phyloP scores from a whole-genome alignment of 1,139 yeast genomes.

The Suhomyces chickasaworum region DNA sequence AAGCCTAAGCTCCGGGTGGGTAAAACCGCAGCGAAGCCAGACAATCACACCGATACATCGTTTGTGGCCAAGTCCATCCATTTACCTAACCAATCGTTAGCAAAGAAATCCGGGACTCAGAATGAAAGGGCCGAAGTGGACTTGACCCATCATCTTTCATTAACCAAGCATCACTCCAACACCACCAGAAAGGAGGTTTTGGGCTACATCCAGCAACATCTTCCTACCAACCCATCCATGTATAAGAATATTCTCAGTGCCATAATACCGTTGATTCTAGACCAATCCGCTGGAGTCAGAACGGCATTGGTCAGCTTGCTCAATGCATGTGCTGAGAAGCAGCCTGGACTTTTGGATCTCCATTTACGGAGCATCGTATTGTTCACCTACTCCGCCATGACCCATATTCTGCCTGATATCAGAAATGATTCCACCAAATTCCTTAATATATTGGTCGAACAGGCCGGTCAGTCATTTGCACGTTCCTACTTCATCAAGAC shows the following conservation, averaged over 20 bases:
- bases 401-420: slow-evolving; percentile 78
- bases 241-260: slow-evolving; percentile 61
- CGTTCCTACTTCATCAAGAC: slow-evolving; percentile 61
- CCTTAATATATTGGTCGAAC: slow-evolving; percentile 53
- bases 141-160: slow-evolving; percentile 58
- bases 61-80: slow-evolving; percentile 76
- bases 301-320: slow-evolving; percentile 57
- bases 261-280: slow-evolving; percentile 61
- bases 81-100: slow-evolving; percentile 57
- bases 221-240: slow-evolving; percentile 53
- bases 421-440: slow-evolving; percentile 71
- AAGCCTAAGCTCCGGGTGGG: slow-evolving; percentile 90
- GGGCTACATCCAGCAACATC: slow-evolving; percentile 46
- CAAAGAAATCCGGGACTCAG: slow-evolving; percentile 20
- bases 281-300: slow-evolving; percentile 66
- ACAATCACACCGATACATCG: slow-evolving; percentile 81
- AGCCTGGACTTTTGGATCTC: slow-evolving; percentile 60
- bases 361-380: slow-evolving; percentile 69
- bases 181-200: slow-evolving; percentile 76
- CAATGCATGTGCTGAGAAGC: slow-evolving; percentile 49
- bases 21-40: slow-evolving; percentile 68
- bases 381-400: slow-evolving; percentile 91
- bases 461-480: slow-evolving; percentile 51
- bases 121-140: slow-evolving; percentile 37
- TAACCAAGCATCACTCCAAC: slow-evolving; percentile 77